Evolutionary conservation across 2,329 filamentous ascomycete genomes (phyloP).

Genomic region (Dryadomyces sulphureus): DNA sequence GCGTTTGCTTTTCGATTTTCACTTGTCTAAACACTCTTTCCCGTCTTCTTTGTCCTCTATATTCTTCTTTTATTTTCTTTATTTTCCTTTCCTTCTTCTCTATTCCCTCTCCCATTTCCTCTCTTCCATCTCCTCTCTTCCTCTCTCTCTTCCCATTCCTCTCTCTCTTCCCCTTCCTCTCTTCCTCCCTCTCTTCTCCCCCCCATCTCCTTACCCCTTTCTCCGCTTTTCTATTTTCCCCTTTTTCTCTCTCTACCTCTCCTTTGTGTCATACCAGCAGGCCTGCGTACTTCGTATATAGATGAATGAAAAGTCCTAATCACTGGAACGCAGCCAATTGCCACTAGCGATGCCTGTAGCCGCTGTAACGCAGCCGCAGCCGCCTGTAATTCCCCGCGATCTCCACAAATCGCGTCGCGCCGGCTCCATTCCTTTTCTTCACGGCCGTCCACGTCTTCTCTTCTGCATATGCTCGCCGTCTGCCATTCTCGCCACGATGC

Average conservation of each 20-base stretch:
- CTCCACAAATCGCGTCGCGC: constrained; percentile 5
- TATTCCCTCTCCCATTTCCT: background rate
- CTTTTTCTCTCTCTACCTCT: too few species aligned
- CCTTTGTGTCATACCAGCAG: too few species aligned
- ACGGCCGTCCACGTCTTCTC: background rate
- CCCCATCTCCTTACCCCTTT: background rate
- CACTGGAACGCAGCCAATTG: too few species aligned
- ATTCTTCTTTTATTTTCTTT: background rate
- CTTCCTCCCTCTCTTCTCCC: background rate
- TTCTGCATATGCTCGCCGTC: background rate
- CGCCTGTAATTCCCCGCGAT: background rate
- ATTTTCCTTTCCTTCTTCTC: background rate
- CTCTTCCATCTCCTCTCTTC: background rate
- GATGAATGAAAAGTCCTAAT: too few species aligned
- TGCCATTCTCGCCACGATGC: constrained; percentile 43
- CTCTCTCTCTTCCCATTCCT: background rate
- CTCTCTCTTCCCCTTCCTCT: background rate
- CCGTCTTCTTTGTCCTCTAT: background rate
- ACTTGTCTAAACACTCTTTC: background rate
- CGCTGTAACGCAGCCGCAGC: background rate
- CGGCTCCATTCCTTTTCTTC: background rate
- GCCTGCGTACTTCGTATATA: too few species aligned
- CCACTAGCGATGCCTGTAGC: too few species aligned
- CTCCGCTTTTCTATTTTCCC: background rate
- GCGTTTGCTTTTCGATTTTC: too few species aligned